Evolutionary conservation across 73 alveolate species (phyloP), one percentile per base, ranked within the genome.

Genomic region (Diophrys appendiculata): DNA sequence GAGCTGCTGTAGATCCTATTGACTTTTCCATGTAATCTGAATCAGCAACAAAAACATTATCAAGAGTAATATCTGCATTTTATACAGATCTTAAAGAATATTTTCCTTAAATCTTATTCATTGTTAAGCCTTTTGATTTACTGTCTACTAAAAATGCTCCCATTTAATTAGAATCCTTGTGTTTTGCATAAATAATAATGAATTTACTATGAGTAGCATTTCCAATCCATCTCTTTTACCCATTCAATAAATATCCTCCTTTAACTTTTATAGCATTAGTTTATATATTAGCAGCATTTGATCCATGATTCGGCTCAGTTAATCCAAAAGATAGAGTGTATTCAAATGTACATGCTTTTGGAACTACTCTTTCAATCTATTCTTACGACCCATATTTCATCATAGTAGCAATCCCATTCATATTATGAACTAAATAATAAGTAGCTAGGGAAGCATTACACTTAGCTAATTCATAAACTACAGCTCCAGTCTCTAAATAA

Each of bases 171-270:
- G 72, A 83, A 0, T 82, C 92, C 65, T 52, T 69, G 76, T 87
- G 82, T 68, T 82, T 87, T 0, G 97, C 97, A 90, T 91, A 91
- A 23, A 33, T 26, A 2, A 72, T 72, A 3, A 72, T 18, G 25
- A 77, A 82, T n/a, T n/a, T n/a, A n/a, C n/a, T n/a, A n/a, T n/a
- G n/a, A 34, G 73, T 93, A 27, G 91, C 82, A 32, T 91, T 91
- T 5, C 97, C 97, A 13, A 91, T 84, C 97, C 97, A 91, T 52
- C 91, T 73, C 74, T 91, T 91, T 54, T 73, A 72, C 0, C 97
- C 97, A 68, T 82, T 91, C 52, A 91, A 27, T 0, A 91, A 23
- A 71, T 82, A 91, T 11, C 97, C 97, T 11, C 92, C 94, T 22
- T 67, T 77, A 8, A 81, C 87, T 54, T 29, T 29, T 68, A 43